Conservation (phyloP, 441 rosid species). For the Biscutella auriculata region DNA sequence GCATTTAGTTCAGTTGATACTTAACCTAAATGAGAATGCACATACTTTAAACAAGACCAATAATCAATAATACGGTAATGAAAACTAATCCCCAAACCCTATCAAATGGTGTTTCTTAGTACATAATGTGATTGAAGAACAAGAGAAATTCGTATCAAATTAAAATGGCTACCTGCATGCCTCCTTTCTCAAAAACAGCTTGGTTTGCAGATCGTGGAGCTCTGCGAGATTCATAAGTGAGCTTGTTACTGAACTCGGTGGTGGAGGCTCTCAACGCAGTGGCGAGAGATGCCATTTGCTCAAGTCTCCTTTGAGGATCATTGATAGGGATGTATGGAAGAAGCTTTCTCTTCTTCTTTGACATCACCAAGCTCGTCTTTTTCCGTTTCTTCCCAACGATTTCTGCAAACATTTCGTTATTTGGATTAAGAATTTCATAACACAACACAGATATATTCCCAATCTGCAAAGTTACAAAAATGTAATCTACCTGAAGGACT, state of each 20-base stretch:
- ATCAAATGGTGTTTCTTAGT: neutral
- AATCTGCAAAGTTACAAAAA: neutral
- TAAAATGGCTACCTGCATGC: constrained; percentile 45
- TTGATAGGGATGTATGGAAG: constrained; percentile 37
- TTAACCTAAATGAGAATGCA: neutral
- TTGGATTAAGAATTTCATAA: neutral
- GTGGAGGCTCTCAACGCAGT: constrained; percentile 45
- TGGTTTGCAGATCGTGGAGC: constrained; percentile 42
- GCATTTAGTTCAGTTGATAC: neutral
- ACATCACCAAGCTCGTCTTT: constrained; percentile 28
- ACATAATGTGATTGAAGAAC: neutral
- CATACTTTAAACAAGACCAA: neutral
- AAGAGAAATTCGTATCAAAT: neutral
- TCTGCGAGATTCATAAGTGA: constrained; percentile 40
- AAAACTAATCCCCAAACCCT: neutral
- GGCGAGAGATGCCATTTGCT: constrained; percentile 65
- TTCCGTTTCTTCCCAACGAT: constrained; percentile 34
- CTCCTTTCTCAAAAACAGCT: constrained; percentile 46
- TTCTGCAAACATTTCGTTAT: neutral
- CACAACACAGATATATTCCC: neutral
- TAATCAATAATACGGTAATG: neutral
- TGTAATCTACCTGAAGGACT: constrained; percentile 37
- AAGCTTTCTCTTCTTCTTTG: constrained; percentile 50
- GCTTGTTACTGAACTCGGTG: constrained; percentile 40
- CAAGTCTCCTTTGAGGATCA: constrained; percentile 39